Evolutionary conservation across 257 asterid species (phyloP).

Genomic region (Solanum infundibuliforme): DNA sequence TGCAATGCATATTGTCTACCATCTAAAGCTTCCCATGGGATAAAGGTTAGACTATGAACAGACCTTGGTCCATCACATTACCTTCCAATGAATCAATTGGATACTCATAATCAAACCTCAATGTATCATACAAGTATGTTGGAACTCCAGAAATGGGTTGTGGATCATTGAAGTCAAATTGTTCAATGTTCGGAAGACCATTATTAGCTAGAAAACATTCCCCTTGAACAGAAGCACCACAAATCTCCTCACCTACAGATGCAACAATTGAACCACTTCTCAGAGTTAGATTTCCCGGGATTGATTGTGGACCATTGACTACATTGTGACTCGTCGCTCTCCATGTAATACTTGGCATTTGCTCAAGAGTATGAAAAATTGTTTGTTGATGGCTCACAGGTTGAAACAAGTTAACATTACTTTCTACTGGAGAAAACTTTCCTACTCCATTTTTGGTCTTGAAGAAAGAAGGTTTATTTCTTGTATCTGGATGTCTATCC

Average conservation of each 20-base stretch:
- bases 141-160: conserved; percentile 33
- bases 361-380: conserved; percentile 13
- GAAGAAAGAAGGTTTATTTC: conserved; percentile 9
- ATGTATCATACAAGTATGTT: conserved; percentile 31
- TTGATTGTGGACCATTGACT: conserved; percentile 21
- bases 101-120: conserved; percentile 38
- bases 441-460: conserved; percentile 10
- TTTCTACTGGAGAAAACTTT: conserved; percentile 19
- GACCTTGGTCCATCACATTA: conserved; percentile 63
- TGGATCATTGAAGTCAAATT: conserved; percentile 23
- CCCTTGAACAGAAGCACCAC: conserved; percentile 19
- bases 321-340: conserved; percentile 20
- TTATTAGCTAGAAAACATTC: conserved; percentile 19
- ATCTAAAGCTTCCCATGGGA: background rate
- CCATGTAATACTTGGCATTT: conserved; percentile 23
- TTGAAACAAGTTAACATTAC: conserved; percentile 22
- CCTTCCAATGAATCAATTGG: conserved; percentile 43
- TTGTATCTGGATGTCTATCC: conserved; percentile 5
- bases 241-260: conserved; percentile 37
- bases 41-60: conserved; percentile 38
- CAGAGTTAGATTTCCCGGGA: conserved; percentile 16
- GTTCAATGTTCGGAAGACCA: conserved; percentile 18
- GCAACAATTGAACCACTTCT: conserved; percentile 24
- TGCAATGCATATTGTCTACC: background rate
- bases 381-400: conserved; percentile 20